Percentiles rank a stretch among this genome's conserved stretches.
phyloP scores from a whole-genome alignment of 2,329 filamentous ascomycete genomes.

The Beauveria asiatica region DNA sequence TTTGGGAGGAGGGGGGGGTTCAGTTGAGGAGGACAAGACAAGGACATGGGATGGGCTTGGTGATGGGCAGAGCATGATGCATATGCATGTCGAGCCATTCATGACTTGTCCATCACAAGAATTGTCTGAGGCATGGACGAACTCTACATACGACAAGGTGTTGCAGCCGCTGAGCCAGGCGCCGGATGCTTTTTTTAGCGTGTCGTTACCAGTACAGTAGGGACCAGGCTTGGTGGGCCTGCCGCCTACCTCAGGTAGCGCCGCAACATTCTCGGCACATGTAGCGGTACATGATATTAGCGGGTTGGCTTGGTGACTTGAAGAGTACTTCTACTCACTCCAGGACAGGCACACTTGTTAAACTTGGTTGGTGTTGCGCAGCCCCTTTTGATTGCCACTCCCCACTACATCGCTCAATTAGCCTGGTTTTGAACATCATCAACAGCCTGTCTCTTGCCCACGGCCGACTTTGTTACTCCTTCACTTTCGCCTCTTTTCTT shows the following conservation, averaged over 20 bases:
- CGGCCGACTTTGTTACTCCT: not conserved
- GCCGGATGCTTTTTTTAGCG: not conserved
- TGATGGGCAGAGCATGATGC: not conserved
- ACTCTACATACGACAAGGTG: not conserved
- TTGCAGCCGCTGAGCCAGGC: not conserved
- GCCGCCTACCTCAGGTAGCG: no score
- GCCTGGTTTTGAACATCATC: constrained; percentile 7
- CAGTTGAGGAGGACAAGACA: not conserved
- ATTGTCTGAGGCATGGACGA: not conserved
- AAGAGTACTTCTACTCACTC: no score
- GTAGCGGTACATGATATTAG: not conserved
- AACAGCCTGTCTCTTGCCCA: constrained; percentile 1
- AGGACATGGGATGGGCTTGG: not conserved
- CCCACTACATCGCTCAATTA: constrained; percentile 8
- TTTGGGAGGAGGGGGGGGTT: not conserved
- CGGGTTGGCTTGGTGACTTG: fast-evolving
- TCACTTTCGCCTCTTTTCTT: constrained; percentile 1
- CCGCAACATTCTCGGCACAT: not conserved
- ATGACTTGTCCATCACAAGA: not conserved
- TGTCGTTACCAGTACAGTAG: not conserved
- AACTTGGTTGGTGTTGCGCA: constrained; percentile 4
- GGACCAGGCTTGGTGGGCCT: not conserved
- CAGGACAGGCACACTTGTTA: not conserved
- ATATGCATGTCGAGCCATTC: not conserved
- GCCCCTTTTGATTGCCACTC: constrained; percentile 12